Base-by-base conservation (phyloP, 768 basidiomycete species). In the Stropharia rugosoannulata region DNA sequence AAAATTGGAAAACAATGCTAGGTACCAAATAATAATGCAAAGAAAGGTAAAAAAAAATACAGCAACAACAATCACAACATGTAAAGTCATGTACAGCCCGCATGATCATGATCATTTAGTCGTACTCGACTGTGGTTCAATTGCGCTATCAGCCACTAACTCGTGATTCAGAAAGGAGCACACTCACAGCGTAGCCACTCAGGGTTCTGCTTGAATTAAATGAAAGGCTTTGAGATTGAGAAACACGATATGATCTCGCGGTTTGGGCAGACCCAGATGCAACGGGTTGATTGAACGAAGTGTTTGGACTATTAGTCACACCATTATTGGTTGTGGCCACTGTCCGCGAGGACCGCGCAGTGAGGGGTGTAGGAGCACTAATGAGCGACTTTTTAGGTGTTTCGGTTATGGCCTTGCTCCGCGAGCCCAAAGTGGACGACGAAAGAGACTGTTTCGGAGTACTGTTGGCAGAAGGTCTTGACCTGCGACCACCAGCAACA, bases 351-450 rank as follows among this genome's bases (percentile, higher is more conserved):
- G 81, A 80, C 46, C 93, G 87, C 56, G 93, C 90, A 16, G 93
- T 88, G 51, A 95, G 77, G 1, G 93, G 91, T 2, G 93, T 92
- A 6, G 93, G 93, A 11, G 90, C 92, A 64, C 92, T 87, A 60
- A 95, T 95, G 65, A 90, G 80, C 4, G 90, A 90, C 73, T 94
- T 93, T 78, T 93, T 94, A 15, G 92, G 92, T 6, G 91, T 93
- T 52, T 86, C 82, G 18, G 75, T 70, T 46, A 82, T 61, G 49
- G 73, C 75, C 59, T 86, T 88, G 61, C 70, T 77, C 48, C 85
- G 78, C 57, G 75, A 75, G n/a, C 77, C 68, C 49, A 87, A 68
- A 61, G 75, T 81, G 7, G 84, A 81, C 15, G 87, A 82, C 18
- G 83, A 83, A 37, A 85, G 59, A 15, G 82, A 71, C n/a, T 80